phyloP scores from a whole-genome alignment of 805 yeast species.

The Saturnispora gosingensis region DNA sequence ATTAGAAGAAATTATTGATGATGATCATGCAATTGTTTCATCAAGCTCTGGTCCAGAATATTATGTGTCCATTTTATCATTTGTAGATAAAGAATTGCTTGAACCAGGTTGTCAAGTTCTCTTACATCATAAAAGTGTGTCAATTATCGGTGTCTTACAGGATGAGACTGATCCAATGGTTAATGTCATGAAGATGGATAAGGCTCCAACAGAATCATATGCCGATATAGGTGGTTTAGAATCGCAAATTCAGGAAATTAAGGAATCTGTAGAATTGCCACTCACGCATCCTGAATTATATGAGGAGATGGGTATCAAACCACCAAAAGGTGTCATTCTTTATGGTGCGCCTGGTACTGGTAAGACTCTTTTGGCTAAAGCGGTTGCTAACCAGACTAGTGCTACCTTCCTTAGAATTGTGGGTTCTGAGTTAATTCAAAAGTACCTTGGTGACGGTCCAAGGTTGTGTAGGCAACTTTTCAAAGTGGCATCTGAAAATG shows the following conservation, averaged over 20 bases:
- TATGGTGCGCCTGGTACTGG: conserved; percentile 99
- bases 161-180: conserved; percentile 99
- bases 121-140: conserved; percentile 89
- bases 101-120: conserved; percentile 97
- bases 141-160: conserved; percentile 95
- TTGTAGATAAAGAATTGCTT: conserved; percentile 90
- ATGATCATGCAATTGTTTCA: conserved; percentile 97
- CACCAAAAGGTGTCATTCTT: conserved; percentile 94
- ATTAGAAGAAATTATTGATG: conserved; percentile 93
- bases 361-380: conserved; percentile 89
- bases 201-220: conserved; percentile 93
- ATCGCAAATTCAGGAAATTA: conserved; percentile 92
- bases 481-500: conserved; percentile 93
- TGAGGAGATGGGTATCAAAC: conserved; percentile 98
- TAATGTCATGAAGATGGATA: conserved; percentile 94
- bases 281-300: conserved; percentile 93
- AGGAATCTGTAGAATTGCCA: conserved; percentile 94
- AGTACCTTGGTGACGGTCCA: conserved; percentile 97
- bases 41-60: conserved; percentile 95
- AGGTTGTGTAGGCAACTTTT: conserved; percentile 87
- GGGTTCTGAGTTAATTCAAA: conserved; percentile 94
- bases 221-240: conserved; percentile 98
- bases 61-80: conserved; percentile 89
- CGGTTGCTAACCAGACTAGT: conserved; percentile 96
- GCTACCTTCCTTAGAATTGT: conserved; percentile 95